Conservation (phyloP, 169 alveolate genomes). For the Eimeria sp. region DNA sequence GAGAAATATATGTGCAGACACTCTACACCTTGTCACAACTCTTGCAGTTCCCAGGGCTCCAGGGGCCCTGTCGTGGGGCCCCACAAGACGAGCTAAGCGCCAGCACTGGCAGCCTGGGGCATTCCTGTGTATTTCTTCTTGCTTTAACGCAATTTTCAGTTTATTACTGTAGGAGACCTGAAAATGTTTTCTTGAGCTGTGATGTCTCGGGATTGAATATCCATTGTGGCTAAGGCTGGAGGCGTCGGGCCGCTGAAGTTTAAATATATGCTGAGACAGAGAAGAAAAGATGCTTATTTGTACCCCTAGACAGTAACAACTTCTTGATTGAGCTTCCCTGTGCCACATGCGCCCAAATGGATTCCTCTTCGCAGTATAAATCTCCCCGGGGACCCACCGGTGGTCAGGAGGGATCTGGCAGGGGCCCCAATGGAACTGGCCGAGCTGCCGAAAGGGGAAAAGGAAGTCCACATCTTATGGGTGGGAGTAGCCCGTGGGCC, state of each 20-base stretch:
- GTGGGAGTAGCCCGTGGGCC: background rate
- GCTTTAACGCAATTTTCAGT: background rate
- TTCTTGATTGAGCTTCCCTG: background rate
- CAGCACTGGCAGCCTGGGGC: no score
- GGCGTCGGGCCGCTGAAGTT: background rate
- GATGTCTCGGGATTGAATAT: background rate
- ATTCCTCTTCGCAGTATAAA: background rate
- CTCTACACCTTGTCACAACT: background rate
- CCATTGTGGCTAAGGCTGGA: background rate
- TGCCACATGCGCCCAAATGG: background rate
- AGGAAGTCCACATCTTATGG: background rate
- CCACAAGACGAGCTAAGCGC: background rate
- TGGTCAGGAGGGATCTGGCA: background rate
- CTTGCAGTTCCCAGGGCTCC: background rate
- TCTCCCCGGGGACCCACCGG: background rate
- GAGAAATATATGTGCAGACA: background rate
- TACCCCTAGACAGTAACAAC: background rate
- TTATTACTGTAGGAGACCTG: background rate
- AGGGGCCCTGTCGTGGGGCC: background rate
- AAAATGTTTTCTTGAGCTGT: background rate
- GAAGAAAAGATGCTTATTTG: background rate
- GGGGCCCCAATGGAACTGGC: background rate
- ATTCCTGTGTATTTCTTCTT: background rate
- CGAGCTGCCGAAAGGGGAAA: background rate
- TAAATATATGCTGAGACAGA: background rate